Base-by-base conservation (phyloP, 1,139 yeast species). In the Yamadazyma dushanensis region DNA sequence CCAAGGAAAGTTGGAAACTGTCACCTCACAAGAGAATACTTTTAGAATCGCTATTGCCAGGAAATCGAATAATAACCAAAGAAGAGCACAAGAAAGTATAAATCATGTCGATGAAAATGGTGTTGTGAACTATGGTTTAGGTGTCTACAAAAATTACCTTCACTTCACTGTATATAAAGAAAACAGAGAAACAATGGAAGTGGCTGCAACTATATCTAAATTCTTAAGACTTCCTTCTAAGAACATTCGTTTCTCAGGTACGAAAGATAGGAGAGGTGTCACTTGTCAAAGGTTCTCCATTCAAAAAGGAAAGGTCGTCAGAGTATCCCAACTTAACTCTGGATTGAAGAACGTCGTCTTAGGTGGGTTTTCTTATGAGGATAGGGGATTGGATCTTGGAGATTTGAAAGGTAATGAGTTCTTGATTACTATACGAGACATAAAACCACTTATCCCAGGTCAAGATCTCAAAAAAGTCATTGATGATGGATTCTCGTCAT, bases 171-270 rank as follows among this genome's bases (percentile, higher is more conserved):
- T 92, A 22, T 90, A 85, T 66, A 92, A 92, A 58, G 97, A 92
- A 55, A 94, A 94, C 62, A 85, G 92, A 56, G 99, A 92, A 53
- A 90, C 99, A 1, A 89, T 92, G 97, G 97, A 92, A 59, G 90
- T 87, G 7, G 94, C 95, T 1, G 75, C 80, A 19, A 64, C 84
- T 23, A 66, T 92, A 31, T 68, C 92, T 26, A 84, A 83, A 53
- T 75, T 86, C 45, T 67, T 92, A 48, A 75, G 90, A 43, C 63
- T 85, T 13, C 92, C 90, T 13, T 70, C 83, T 6, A 84, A 82
- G 48, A 58, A 69, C 24, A 72, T 92, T 26, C 73, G 85, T 37
- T 89, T 82, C 59, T 95, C 97, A 0, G 99, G 99, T 15, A 94
- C 98, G 4, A 92, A 92, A 54, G 99, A 92, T 59, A 78, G 97